A percentile compares a stretch with the other conserved stretches of the same genome.
Evolutionary conservation across 257 asterid species (phyloP).

Genomic region (Plantago ovata): DNA sequence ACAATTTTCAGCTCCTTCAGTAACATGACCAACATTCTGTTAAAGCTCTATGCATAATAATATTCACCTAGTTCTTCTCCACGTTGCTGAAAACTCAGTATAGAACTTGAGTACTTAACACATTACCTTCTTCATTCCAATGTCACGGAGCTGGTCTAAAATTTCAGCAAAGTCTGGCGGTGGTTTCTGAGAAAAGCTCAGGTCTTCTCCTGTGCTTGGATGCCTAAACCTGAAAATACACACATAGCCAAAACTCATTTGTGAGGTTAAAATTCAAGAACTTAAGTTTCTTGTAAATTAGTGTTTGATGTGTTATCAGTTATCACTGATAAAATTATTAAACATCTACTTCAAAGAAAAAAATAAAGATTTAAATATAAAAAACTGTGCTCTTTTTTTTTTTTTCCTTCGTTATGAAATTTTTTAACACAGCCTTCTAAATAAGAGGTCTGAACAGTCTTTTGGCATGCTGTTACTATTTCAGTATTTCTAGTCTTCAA

Average conservation of each 20-base stretch:
- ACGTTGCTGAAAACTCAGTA: neutral
- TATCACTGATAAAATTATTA: neutral
- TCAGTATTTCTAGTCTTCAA: too few relatives aligned
- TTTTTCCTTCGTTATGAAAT: too few relatives aligned
- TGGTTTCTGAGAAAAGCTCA: slow-evolving; percentile 67
- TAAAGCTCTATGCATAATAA: too few relatives aligned
- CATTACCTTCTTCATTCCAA: slow-evolving; percentile 50
- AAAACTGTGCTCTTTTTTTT: neutral
- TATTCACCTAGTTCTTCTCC: too few relatives aligned
- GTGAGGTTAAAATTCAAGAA: neutral
- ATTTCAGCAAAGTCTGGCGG: slow-evolving; percentile 74
- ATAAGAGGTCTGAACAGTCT: neutral
- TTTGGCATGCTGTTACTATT: too few relatives aligned
- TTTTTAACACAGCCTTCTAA: neutral
- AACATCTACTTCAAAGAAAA: too few relatives aligned
- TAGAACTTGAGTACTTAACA: neutral
- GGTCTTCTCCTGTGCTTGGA: slow-evolving; percentile 60
- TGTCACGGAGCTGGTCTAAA: slow-evolving; percentile 52
- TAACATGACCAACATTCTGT: too few relatives aligned
- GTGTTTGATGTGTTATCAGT: too few relatives aligned
- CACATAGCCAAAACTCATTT: neutral
- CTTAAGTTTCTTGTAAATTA: too few relatives aligned
- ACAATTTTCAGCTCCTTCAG: too few relatives aligned
- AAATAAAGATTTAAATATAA: neutral
- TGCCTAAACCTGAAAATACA: slow-evolving; percentile 56